Evolutionary conservation across 2,329 filamentous ascomycete species (phyloP), one percentile per base, ranked within the genome.

Genomic region (Hymenoscyphus linearis): DNA sequence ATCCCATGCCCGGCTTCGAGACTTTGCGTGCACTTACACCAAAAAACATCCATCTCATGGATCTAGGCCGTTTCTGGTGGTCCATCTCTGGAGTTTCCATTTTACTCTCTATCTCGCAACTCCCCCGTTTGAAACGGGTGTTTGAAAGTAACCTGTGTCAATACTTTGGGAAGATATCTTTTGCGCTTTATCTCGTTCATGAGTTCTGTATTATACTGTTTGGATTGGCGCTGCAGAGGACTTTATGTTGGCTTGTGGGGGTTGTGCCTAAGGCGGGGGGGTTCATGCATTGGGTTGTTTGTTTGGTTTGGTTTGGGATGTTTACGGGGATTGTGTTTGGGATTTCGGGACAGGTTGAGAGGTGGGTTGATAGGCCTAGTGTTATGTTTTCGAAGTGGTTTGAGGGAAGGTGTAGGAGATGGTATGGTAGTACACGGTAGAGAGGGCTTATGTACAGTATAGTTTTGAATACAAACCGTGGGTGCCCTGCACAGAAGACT

Each of bases 321-420:
- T 69, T 67, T 52, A 77, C 78, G 70, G 52, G 75, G 3, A 16
- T 75, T 5, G 75, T 76, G 12, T 71, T 79, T 53, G 74, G 79
- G 0, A 73, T 86, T 4, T 62, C 65, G n/a, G 63, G 62, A 6
- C 85, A 82, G 79, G 74, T 77, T 13, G 66, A 68, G 57, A 76
- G 81, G 35, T 72, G 74, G 4, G 76, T 86, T 18, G 84, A 86
- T 71, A 70, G 74, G 6, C 78, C 78, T 14, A 81, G 80, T 5
- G 84, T 86, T 67, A 64, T 85, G 14, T 85, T 85, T 67, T 85
- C 82, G 79, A 76, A 81, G 37, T 72, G 74, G 3, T 75, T 86
- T 13, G 84, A 86, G 69, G 70, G 75, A 13, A 78, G 76, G 3
- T 76, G 78, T 72, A 47, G 40, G n/a, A 47, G 9, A n/a, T 22